Evolutionary conservation across 1,284 basidiomycete species (phyloP), one percentile per base, ranked within the genome.

Genomic region (Ganoderma resinaceum): DNA sequence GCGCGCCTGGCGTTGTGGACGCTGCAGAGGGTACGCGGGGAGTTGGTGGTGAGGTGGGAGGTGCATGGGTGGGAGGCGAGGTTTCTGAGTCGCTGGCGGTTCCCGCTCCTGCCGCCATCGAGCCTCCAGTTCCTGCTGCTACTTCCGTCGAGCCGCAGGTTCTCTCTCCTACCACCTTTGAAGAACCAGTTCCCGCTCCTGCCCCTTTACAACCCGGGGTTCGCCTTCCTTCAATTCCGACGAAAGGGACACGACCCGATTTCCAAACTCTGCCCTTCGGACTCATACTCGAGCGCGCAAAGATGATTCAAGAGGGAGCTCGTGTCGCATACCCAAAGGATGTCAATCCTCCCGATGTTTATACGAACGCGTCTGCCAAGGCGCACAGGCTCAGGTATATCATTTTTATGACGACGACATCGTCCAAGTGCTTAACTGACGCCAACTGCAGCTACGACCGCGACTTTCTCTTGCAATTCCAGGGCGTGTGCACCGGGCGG

Each of bases 391-490:
- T 40, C 26, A 35, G 29, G 60, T 35, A 26, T 7, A 20, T 43
- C 3, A 4, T 46, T 20, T 42, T 31, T 12, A 18, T 31, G 29
- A 11, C 6, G 18, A 33, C 29, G 4, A 7, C 33, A 7, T 12
- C 18, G 35, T 8, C 9, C 11, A 43, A 9, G 12, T 58, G n/a
- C 1, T 31, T 35, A 1, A 46, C 43, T 43, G 26, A 62, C 9
- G 46, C 46, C 46, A 8, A 29, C 35, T 1, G 7, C 57, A 61
- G 65, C 49, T 66, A 66, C 40, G 49, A 61, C 16, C 65, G 65
- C 37, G 65, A 61, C 37, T 66, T 66, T 52, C 65, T 66, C 49
- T 40, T 66, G 26, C 59, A 62, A 14, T 66, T 66, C 60, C 14
- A 55, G 12, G n/a, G 18, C n/a, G 20, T 62, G 3, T 66, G 65